Base-by-base conservation (phyloP, 257 asterid species). In the Ehretia macrophylla region DNA sequence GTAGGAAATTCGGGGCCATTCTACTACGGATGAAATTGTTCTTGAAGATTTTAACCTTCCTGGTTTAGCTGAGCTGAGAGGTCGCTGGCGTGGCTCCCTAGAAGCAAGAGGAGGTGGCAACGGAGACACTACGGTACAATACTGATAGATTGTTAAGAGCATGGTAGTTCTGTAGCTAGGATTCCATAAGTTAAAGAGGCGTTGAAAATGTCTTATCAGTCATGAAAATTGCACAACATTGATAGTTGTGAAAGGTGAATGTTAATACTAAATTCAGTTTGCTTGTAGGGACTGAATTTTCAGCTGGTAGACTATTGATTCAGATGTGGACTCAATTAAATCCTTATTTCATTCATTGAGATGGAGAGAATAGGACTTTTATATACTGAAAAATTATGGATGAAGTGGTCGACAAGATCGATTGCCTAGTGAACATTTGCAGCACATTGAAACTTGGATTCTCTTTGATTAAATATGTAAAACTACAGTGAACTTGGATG, bases 101-200 rank as follows among this genome's bases (percentile, higher is more conserved):
- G 97, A 93, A 67, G 97, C 99, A 60, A 93, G 99, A 68, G 99
- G 99, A 68, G 99, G 99, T 49, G 99, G 99, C 85, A 93, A 88
- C 66, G 99, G 99, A 60, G 99, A 93, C 67, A 93, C 99, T 19
- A 83, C 75, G 90, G 99, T 93, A 76, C 27, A 67, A 66, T 70
- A 64, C 58, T 70, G 16, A 17, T 40, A 55, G 23, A 62, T 58
- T 47, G 53, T 49, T 32, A 18, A 55, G 20, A 19, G 21, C 16
- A 62, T 63, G 71, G 66, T 50, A 61, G 76, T 50, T 44, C 8
- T 37, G 10, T 19, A 10, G 27, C 8, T 6, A 44, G 11, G 44
- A 57, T 18, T 6, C 18, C 47, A 18, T 20, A 53, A 40, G 22
- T 54, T 16, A 22, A 52, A 17, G 22, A 13, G 59, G 35, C 35